Evolutionary conservation across 208 protist genomes (phyloP), one percentile per base, ranked within the genome.

Genomic region (Dictyostelium gargantuum): DNA sequence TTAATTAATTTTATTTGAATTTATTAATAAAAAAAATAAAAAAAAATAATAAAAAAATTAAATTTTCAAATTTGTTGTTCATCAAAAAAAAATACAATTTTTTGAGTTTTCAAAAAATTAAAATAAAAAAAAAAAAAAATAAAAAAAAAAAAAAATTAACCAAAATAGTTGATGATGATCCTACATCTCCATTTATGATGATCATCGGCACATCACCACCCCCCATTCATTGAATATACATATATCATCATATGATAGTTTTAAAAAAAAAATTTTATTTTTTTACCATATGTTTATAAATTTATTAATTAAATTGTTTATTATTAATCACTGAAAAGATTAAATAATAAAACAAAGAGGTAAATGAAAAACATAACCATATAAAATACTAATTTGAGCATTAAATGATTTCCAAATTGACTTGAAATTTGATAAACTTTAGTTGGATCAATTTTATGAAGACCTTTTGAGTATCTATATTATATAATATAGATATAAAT

Each of bases 291-390:
- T n/a, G n/a, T n/a, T n/a, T n/a, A n/a, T n/a, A n/a, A n/a, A n/a
- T n/a, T n/a, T n/a, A n/a, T n/a, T n/a, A n/a, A n/a, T n/a, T n/a
- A n/a, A n/a, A 50, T 50, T 9, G 10, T 50, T 50, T 48, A n/a
- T 32, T 2, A 52, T 86, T 77, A 86, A n/a, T 86, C 81, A 54
- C 32, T 38, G 32, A 89, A 89, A 40, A 89, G 48, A 52, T 58
- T 63, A 42, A 76, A 89, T 38, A 89, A 79, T 68, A 89, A 79
- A 52, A 89, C 35, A 79, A 89, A 89, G 1, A 89, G 50, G 40
- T 89, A 89, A 52, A 79, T n/a, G 58, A 89, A 89, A 50, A 89
- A 89, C 82, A 89, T 89, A 54, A 89, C 40, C 82, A 89, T 89
- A 68, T 89, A 89, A 40, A 89, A 89, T 21, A 89, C 82, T 52